Evolutionary conservation across 2,329 filamentous ascomycete species (phyloP).

Genomic region (Clarireedia paspali): DNA sequence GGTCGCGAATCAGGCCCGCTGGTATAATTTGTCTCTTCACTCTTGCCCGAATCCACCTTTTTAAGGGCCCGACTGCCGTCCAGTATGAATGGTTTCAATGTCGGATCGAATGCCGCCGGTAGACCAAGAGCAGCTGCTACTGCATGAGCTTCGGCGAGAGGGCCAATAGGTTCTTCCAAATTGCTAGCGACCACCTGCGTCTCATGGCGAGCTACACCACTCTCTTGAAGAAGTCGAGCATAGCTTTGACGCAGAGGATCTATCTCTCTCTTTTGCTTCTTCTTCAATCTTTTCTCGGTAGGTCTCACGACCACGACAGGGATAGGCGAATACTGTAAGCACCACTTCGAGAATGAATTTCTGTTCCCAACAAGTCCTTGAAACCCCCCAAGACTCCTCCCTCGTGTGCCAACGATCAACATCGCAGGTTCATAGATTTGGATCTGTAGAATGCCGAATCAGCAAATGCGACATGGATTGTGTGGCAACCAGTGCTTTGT

Average conservation of each 20-base stretch:
- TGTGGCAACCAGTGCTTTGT: neutral
- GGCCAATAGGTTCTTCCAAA: constrained; percentile 26
- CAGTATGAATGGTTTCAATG: constrained; percentile 47
- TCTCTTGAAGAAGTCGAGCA: constrained; percentile 56
- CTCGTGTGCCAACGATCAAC: constrained; percentile 63
- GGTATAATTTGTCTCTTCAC: constrained; percentile 18
- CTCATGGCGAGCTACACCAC: constrained; percentile 32
- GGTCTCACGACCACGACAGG: constrained; percentile 68
- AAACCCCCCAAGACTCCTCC: constrained; percentile 60
- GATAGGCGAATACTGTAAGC: constrained; percentile 65
- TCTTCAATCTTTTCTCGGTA: constrained; percentile 61
- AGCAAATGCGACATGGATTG: constrained; percentile 3
- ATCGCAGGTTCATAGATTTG: constrained; percentile 67
- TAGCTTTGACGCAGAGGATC: constrained; percentile 58
- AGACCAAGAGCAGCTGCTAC: constrained; percentile 57
- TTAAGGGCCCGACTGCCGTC: constrained; percentile 15
- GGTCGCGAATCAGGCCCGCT: constrained; percentile 29
- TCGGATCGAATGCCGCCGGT: constrained; percentile 55
- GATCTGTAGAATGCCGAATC: constrained; percentile 40
- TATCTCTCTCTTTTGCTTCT: constrained; percentile 59
- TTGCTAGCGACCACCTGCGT: constrained; percentile 20
- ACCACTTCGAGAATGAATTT: constrained; percentile 63
- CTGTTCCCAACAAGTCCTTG: constrained; percentile 58
- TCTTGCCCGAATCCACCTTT: constrained; percentile 23
- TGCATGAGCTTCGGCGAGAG: constrained; percentile 56